Conservation (phyloP, 108 stramenopile species). For the Fragilaria radians region DNA sequence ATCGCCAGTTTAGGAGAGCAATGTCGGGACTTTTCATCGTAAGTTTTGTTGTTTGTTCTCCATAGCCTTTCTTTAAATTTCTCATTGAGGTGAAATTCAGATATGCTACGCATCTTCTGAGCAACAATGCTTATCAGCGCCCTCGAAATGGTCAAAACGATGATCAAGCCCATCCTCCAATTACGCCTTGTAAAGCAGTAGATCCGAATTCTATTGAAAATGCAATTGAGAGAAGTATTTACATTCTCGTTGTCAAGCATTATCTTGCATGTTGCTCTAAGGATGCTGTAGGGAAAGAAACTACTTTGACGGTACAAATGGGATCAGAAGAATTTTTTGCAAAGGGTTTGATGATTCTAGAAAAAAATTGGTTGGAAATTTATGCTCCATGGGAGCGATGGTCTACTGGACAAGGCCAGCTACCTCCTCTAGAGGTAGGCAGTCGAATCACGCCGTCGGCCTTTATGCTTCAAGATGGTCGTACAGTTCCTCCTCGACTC, state of each 20-base stretch:
- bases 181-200: slow-evolving; percentile 94
- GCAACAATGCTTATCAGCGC: slow-evolving; percentile 62
- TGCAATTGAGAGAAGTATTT: slow-evolving; percentile 68
- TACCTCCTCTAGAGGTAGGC: slow-evolving; percentile 61
- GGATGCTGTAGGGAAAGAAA: slow-evolving; percentile 90
- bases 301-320: slow-evolving; percentile 70
- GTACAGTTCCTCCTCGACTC: slow-evolving; percentile 59
- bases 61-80: not conserved
- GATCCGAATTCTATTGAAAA: slow-evolving; percentile 70
- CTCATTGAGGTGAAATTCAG: slow-evolving; percentile 8
- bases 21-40: slow-evolving; percentile 19
- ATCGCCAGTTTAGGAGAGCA: slow-evolving; percentile 49
- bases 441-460: slow-evolving; percentile 65
- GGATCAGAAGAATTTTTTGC: slow-evolving; percentile 82
- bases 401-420: slow-evolving; percentile 81
- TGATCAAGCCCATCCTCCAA: slow-evolving; percentile 98
- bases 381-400: slow-evolving; percentile 89
- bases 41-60: not conserved
- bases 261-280: slow-evolving; percentile 97
- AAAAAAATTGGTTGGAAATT: slow-evolving; percentile 87
- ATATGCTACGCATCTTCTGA: slow-evolving; percentile 61
- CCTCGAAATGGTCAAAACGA: slow-evolving; percentile 83
- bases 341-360: slow-evolving; percentile 80
- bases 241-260: slow-evolving; percentile 90
- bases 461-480: slow-evolving; percentile 68